Conservation (phyloP, 192 early-diverging fungal genomes). For the Umbelopsis vinacea region DNA sequence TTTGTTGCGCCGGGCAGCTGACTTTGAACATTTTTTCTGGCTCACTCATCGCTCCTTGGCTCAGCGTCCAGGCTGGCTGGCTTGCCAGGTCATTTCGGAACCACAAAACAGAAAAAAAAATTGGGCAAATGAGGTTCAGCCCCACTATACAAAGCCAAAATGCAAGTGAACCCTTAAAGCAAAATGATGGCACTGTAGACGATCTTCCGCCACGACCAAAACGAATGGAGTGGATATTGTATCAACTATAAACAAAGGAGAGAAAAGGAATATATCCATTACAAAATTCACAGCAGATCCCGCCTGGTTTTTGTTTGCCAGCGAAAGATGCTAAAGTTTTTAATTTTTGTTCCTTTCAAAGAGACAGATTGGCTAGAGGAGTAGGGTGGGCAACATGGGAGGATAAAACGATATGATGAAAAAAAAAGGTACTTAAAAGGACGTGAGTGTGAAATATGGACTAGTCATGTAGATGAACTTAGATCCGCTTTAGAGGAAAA, state of each 20-base stretch:
- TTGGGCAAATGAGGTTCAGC: no score
- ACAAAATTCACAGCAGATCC: no score
- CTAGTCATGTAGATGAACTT: no score
- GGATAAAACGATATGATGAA: background rate
- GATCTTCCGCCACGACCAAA: no score
- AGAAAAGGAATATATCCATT: no score
- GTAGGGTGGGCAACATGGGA: background rate
- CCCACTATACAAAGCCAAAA: no score
- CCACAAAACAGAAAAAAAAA: background rate
- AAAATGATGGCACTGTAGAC: no score
- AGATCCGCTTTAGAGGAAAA: background rate
- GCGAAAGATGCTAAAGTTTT: constrained; percentile 1
- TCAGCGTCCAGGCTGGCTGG: background rate
- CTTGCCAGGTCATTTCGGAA: background rate
- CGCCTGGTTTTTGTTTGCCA: background rate
- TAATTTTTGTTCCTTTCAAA: background rate
- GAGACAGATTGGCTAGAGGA: background rate
- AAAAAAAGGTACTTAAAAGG: background rate
- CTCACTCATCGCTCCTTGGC: constrained; percentile 1
- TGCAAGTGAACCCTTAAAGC: no score
- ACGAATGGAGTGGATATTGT: no score
- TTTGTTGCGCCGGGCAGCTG: constrained; percentile 21
- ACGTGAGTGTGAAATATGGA: background rate
- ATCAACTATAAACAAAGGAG: no score
- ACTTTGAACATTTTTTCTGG: constrained; percentile 25